Evolutionary conservation across 805 yeast genomes (phyloP).

Genomic region (Wickerhamiella azyma): DNA sequence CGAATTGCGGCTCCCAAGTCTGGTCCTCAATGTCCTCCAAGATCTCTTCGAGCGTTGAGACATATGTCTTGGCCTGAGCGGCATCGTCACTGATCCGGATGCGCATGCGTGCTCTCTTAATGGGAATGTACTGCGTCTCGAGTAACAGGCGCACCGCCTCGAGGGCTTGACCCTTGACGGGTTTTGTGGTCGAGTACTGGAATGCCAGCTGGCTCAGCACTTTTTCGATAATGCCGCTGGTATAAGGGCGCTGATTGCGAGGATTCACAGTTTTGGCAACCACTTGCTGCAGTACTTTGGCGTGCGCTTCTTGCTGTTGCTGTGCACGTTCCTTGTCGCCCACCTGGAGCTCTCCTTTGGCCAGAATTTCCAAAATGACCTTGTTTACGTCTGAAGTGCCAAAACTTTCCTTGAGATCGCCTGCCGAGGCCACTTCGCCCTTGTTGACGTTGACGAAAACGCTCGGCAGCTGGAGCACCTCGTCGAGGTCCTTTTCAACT

Average conservation of each 20-base stretch:
- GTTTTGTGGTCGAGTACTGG: constrained; percentile 49
- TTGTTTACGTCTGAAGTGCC: constrained; percentile 62
- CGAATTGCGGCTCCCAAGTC: constrained; percentile 32
- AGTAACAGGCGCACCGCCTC: constrained; percentile 77
- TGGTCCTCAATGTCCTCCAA: constrained; percentile 34
- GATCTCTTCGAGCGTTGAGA: constrained; percentile 31
- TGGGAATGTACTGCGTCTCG: constrained; percentile 73
- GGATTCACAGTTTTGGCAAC: constrained; percentile 91
- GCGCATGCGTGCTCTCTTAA: constrained; percentile 89
- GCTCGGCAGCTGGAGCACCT: constrained; percentile 90
- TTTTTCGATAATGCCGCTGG: constrained; percentile 88
- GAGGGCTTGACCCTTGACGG: constrained; percentile 78
- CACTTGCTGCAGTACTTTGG: constrained; percentile 69
- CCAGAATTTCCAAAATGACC: constrained; percentile 67
- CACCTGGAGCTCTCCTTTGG: constrained; percentile 86
- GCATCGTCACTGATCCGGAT: constrained; percentile 44
- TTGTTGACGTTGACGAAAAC: constrained; percentile 86
- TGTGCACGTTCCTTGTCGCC: constrained; percentile 85
- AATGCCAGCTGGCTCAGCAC: constrained; percentile 58
- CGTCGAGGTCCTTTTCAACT: constrained; percentile 86
- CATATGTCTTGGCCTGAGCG: constrained; percentile 32
- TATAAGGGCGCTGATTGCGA: constrained; percentile 74
- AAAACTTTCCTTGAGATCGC: constrained; percentile 61
- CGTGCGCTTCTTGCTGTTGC: constrained; percentile 55
- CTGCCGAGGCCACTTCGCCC: constrained; percentile 83